These are phyloP conservation scores for Argentina anserina DNA, from an alignment of 306 rosid genomes.

Conservation along the genomic window DNA sequence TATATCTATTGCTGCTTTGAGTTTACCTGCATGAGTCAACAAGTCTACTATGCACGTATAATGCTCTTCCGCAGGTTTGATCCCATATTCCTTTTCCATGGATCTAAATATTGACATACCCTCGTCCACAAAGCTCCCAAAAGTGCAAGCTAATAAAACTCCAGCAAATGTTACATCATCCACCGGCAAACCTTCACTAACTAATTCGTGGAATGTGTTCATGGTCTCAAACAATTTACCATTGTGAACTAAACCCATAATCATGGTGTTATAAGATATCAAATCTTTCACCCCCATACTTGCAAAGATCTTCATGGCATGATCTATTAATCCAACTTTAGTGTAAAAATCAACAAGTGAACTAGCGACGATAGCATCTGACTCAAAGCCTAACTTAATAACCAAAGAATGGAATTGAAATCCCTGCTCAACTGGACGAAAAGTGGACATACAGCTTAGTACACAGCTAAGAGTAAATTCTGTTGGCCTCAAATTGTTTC, in stretches of 20 bases:
- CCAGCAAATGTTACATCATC: slow-evolving; percentile 66
- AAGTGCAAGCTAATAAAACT: slow-evolving; percentile 65
- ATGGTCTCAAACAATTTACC: slow-evolving; percentile 47
- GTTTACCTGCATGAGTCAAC: slow-evolving; percentile 61
- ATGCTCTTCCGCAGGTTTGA: slow-evolving; percentile 54
- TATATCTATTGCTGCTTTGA: slow-evolving; percentile 57
- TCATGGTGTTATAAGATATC: slow-evolving; percentile 74
- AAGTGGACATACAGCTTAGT: slow-evolving; percentile 49
- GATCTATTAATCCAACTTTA: slow-evolving; percentile 55
- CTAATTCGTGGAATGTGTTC: slow-evolving; percentile 37
- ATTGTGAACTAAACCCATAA: slow-evolving; percentile 59
- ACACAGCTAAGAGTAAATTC: slow-evolving; percentile 66
- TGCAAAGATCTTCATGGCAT: slow-evolving; percentile 51
- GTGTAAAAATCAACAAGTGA: slow-evolving; percentile 69
- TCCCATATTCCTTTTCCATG: slow-evolving; percentile 61
- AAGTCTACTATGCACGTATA: slow-evolving; percentile 49
- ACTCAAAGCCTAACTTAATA: slow-evolving; percentile 59
- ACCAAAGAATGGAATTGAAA: slow-evolving; percentile 66
- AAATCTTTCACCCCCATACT: slow-evolving; percentile 52
- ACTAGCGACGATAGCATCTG: slow-evolving; percentile 59
- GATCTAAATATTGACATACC: slow-evolving; percentile 52
- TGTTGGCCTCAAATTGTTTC: slow-evolving; percentile 65
- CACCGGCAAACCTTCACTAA: slow-evolving; percentile 37
- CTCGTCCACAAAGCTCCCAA: slow-evolving; percentile 56
- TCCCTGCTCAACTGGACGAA: slow-evolving; percentile 50